These are phyloP conservation scores for Xerocomus brunneocitrinus DNA, from an alignment of 768 basidiomycete genomes.

Conservation along the genomic window DNA sequence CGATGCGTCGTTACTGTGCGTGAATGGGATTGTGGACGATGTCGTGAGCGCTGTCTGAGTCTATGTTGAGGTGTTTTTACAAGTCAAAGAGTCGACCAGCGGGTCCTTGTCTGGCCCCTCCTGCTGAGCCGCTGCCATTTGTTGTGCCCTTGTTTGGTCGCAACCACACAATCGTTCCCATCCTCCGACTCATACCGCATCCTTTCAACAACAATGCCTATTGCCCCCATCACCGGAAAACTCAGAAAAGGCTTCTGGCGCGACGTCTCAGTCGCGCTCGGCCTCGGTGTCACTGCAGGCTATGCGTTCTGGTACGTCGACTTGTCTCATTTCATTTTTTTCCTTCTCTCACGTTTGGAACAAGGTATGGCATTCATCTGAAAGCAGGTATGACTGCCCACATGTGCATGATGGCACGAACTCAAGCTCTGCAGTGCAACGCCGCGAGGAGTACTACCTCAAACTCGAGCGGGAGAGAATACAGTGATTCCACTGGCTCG, in stretches of 20 bases:
- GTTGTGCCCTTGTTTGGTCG: conserved; percentile 32
- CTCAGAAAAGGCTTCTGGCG: conserved; percentile 92
- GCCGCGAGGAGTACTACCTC: conserved; percentile 82
- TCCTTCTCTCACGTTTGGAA: conserved; percentile 24
- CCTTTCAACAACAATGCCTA: conserved; percentile 52
- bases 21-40: conserved; percentile 8
- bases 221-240: conserved; percentile 90
- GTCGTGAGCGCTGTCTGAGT: conserved; percentile 8
- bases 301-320: conserved; percentile 79
- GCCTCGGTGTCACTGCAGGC: conserved; percentile 68
- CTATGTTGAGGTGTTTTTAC: conserved; percentile 6
- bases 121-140: conserved; percentile 17
- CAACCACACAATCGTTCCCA: conserved; percentile 1
- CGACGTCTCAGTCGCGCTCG: conserved; percentile 70
- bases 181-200: conserved; percentile 29
- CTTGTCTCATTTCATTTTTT: conserved; percentile 7
- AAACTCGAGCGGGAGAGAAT: conserved; percentile 65
- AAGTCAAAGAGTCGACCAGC: conserved; percentile 17
- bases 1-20: conserved; percentile 13
- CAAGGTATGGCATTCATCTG: conserved; percentile 81
- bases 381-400: conserved; percentile 52
- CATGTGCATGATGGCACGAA: conserved; percentile 7
- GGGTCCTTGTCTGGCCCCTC: conserved; percentile 17
- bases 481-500: conserved; percentile 4
- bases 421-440: conserved; percentile 54